Evolutionary conservation across 495 filamentous ascomycete genomes (phyloP).

Genomic region (Chaetomium cochliodes): DNA sequence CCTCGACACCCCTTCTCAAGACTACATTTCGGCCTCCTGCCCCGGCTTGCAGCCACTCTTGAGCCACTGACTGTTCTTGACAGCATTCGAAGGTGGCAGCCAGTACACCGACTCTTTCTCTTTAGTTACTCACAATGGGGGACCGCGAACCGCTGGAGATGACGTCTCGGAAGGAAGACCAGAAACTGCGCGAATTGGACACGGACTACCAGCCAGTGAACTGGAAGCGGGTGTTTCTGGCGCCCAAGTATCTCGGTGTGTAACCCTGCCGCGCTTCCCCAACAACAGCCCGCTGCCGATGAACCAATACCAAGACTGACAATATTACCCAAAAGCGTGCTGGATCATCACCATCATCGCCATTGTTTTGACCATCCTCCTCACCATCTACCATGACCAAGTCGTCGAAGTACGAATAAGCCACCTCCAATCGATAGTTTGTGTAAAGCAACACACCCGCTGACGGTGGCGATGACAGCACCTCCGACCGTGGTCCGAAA

Average conservation of each 20-base stretch:
- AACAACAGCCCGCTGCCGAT: too few species aligned
- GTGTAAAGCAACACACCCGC: neutral
- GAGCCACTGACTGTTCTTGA: too few species aligned
- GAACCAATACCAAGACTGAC: neutral
- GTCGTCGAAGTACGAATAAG: conserved; percentile 29
- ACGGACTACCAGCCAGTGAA: conserved; percentile 30
- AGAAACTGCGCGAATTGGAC: neutral
- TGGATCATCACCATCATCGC: conserved; percentile 22
- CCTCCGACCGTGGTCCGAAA: conserved; percentile 30
- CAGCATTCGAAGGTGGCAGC: neutral
- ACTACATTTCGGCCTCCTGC: too few species aligned
- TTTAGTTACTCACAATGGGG: neutral
- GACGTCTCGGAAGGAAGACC: neutral
- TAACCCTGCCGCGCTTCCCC: neutral
- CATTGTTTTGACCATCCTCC: conserved; percentile 24
- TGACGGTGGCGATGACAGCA: conserved; percentile 12
- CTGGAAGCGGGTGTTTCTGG: conserved; percentile 27
- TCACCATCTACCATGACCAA: conserved; percentile 26
- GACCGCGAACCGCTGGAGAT: conserved; percentile 11
- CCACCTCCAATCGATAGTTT: neutral
- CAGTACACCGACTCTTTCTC: neutral
- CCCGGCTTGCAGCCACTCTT: too few species aligned
- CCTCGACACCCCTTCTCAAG: too few species aligned
- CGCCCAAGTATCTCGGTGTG: conserved; percentile 27
- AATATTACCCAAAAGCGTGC: conserved; percentile 4